Conservation (phyloP, 2,329 filamentous ascomycete genomes). For the Pseudogymnoascus sp. region DNA sequence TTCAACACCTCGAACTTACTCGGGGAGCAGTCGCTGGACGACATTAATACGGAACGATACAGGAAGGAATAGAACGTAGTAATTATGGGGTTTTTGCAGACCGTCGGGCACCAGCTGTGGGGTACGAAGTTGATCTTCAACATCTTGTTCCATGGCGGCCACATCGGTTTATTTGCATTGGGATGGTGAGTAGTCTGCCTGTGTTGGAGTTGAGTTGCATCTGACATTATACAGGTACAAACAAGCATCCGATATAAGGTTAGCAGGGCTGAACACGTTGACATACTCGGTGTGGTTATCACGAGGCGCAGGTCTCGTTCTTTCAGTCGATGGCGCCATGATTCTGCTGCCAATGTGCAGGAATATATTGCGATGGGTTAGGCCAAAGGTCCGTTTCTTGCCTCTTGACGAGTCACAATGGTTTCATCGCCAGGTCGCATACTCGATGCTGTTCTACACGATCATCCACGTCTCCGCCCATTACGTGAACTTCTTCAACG, state of each 20-base stretch:
- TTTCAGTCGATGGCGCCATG: conserved; percentile 76
- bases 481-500: conserved; percentile 98
- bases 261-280: conserved; percentile 73
- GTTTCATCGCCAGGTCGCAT: conserved; percentile 94
- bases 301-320: conserved; percentile 78
- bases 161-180: conserved; percentile 70
- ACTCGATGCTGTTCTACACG: conserved; percentile 77
- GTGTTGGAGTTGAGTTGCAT: conserved; percentile 21
- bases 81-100: conserved; percentile 23
- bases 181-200: conserved; percentile 58
- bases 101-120: conserved; percentile 57
- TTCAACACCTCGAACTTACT: conserved; percentile 12
- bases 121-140: conserved; percentile 70
- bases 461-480: conserved; percentile 70
- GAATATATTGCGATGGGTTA: conserved; percentile 73
- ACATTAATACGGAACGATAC: conserved; percentile 17
- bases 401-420: conserved; percentile 95
- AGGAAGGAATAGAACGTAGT: conserved; percentile 13
- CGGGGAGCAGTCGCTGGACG: conserved; percentile 24
- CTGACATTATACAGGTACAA: conserved; percentile 55
- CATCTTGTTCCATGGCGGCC: conserved; percentile 70
- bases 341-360: conserved; percentile 93
- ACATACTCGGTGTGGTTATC: conserved; percentile 93
- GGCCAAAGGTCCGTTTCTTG: conserved; percentile 79
- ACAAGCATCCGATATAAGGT: conserved; percentile 58